These are phyloP conservation scores for Dicorynia guianensis DNA, from an alignment of 306 rosid genomes.

Conservation along the genomic window DNA sequence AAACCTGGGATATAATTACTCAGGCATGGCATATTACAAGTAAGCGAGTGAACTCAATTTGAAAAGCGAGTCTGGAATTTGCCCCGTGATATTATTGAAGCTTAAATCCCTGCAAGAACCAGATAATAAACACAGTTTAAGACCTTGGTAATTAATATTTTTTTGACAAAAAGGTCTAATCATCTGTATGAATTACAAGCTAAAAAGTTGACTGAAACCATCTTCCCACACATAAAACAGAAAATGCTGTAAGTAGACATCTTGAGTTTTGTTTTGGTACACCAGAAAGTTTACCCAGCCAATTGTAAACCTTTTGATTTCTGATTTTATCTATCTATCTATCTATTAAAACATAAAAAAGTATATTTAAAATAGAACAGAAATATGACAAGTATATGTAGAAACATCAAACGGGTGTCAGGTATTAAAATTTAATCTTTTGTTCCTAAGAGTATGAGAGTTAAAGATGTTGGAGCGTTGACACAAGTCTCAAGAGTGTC, in stretches of 20 bases:
- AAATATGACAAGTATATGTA: no score
- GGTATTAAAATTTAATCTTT: no score
- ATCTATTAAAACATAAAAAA: no score
- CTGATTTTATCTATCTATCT: no score
- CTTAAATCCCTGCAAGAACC: slow-evolving; percentile 76
- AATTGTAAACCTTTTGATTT: no score
- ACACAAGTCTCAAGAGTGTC: no score
- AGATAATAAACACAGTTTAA: slow-evolving; percentile 19
- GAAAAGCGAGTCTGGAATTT: slow-evolving; percentile 68
- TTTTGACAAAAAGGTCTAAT: not conserved
- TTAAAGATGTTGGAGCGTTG: no score
- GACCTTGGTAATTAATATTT: not conserved
- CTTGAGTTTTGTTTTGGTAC: not conserved
- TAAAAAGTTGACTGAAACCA: not conserved
- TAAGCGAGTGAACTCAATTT: slow-evolving; percentile 57
- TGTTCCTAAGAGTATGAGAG: no score
- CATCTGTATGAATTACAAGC: not conserved
- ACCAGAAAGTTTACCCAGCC: no score
- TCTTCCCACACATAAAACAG: slow-evolving; percentile 1
- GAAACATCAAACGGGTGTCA: no score
- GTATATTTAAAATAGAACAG: no score
- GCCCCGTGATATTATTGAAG: slow-evolving; percentile 80
- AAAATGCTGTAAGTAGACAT: not conserved
- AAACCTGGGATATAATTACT: slow-evolving; percentile 19
- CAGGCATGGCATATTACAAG: slow-evolving; percentile 63